These are phyloP conservation scores for Pilobolus umbonatus DNA, from an alignment of 192 early-diverging fungal genomes.

Conservation along the genomic window DNA sequence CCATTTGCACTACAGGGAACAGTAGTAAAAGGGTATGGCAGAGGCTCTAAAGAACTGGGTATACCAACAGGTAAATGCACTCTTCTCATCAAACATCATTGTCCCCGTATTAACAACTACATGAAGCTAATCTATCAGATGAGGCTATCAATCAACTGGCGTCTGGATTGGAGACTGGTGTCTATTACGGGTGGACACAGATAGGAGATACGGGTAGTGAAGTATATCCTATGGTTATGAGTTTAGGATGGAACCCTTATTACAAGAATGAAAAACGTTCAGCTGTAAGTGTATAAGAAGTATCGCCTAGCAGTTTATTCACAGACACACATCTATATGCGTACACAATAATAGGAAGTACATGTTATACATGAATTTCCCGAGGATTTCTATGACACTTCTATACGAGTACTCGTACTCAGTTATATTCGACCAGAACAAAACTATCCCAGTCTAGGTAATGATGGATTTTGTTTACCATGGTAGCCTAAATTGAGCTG, in stretches of 20 bases:
- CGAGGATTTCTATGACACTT: conserved; percentile 87
- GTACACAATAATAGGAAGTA: no score
- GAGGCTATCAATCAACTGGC: conserved; percentile 62
- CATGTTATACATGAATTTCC: conserved; percentile 88
- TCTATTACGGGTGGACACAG: conserved; percentile 94
- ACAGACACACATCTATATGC: no score
- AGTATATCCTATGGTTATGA: conserved; percentile 98
- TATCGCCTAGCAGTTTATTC: no score
- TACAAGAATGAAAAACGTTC: conserved; percentile 96
- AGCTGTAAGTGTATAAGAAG: conserved; percentile 50
- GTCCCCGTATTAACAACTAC: not conserved
- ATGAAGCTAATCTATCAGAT: conserved; percentile 85
- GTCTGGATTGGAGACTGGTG: conserved; percentile 70
- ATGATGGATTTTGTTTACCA: conserved; percentile 8
- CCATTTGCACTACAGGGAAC: conserved; percentile 74
- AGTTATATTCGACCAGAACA: conserved; percentile 87
- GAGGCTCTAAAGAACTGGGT: conserved; percentile 94
- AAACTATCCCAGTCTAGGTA: conserved; percentile 83
- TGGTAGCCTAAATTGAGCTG: no score
- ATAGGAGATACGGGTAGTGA: conserved; percentile 47
- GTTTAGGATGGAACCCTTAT: conserved; percentile 98
- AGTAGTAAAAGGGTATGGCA: conserved; percentile 89
- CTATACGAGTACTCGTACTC: conserved; percentile 78
- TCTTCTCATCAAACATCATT: not conserved
- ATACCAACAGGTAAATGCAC: conserved; percentile 90